Evolutionary conservation across 768 basidiomycete species (phyloP).

Genomic region (Gymnopilus junonius): DNA sequence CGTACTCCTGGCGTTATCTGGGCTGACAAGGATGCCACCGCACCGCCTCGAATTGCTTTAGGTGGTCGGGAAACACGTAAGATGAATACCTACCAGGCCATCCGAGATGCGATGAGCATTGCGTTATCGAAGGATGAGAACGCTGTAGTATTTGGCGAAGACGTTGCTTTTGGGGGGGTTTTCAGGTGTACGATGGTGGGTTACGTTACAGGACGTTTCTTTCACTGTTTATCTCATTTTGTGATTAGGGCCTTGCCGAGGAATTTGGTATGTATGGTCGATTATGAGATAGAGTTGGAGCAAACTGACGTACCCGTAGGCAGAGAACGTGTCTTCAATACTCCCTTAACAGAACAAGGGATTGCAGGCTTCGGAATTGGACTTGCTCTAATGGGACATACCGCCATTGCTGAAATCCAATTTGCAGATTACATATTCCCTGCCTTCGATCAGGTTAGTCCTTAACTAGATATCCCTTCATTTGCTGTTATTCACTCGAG

Average conservation of each 20-base stretch:
- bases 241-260: conserved; percentile 82
- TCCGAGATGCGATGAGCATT: conserved; percentile 89
- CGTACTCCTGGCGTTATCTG: conserved; percentile 76
- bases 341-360: conserved; percentile 90
- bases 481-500: not conserved
- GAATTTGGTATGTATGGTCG: conserved; percentile 72
- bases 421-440: conserved; percentile 93
- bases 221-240: conserved; percentile 5
- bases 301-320: conserved; percentile 47
- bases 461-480: not conserved
- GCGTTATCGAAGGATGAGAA: conserved; percentile 84
- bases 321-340: conserved; percentile 93
- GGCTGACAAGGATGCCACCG: conserved; percentile 60
- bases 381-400: conserved; percentile 90
- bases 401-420: conserved; percentile 93
- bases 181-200: conserved; percentile 91
- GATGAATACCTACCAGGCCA: conserved; percentile 95
- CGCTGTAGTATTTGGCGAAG: conserved; percentile 89
- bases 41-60: conserved; percentile 48
- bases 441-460: conserved; percentile 88
- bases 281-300: not conserved
- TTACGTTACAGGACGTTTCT: not conserved
- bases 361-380: conserved; percentile 96
- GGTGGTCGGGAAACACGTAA: conserved; percentile 88
- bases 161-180: conserved; percentile 93